A percentile compares a stretch with the other conserved stretches of the same genome.
phyloP scores from a whole-genome alignment of 805 yeast species.

The Lipomyces mesembrius region DNA sequence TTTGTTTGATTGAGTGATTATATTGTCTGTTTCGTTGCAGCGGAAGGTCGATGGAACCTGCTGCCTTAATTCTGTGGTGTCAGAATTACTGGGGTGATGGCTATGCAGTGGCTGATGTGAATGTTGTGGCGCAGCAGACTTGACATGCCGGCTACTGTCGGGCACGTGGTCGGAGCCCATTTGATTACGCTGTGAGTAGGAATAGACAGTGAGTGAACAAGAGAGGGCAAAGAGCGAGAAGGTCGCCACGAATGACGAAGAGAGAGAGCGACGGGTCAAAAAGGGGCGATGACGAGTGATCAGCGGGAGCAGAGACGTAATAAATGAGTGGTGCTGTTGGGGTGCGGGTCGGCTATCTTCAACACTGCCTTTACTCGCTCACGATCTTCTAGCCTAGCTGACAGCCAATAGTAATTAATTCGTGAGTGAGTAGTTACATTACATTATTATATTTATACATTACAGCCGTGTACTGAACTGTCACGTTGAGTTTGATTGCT shows the following conservation, averaged over 20 bases:
- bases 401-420: background rate
- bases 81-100: background rate
- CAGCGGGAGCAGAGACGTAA: background rate
- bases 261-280: background rate
- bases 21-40: background rate
- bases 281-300: background rate
- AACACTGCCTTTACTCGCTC: background rate
- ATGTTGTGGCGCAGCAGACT: background rate
- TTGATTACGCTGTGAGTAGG: too few species aligned
- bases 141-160: background rate
- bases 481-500: background rate
- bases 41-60: background rate
- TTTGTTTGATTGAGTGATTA: background rate
- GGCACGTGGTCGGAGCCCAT: background rate
- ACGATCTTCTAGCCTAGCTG: background rate
- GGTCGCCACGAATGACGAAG: background rate
- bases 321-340: background rate
- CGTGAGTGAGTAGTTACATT: background rate
- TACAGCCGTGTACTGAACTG: too few species aligned
- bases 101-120: background rate
- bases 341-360: background rate
- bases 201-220: background rate
- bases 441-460: too few species aligned
- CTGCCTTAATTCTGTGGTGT: background rate
- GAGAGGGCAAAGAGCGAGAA: background rate